Evolutionary conservation across 2,329 filamentous ascomycete genomes (phyloP).

Genomic region (Sclerotinia borealis): DNA sequence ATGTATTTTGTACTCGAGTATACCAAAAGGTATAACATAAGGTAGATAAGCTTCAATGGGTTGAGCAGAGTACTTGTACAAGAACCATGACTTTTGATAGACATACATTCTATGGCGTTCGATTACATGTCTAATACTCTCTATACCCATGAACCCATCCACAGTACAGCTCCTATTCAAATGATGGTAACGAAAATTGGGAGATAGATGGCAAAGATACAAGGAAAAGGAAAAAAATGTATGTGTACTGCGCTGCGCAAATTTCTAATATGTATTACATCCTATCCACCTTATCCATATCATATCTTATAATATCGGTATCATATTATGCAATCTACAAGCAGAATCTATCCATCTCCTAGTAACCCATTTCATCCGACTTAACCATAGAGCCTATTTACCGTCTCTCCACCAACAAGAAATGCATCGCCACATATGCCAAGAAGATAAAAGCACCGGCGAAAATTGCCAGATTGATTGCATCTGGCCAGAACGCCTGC

Average conservation of each 20-base stretch:
- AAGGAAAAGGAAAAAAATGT: not conserved
- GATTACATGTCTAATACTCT: no score
- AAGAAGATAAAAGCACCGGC: slow-evolving; percentile 77
- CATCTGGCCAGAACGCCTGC: slow-evolving; percentile 76
- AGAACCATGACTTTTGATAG: no score
- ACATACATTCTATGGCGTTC: no score
- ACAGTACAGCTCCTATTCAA: no score
- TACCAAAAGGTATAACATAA: no score
- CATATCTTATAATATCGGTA: no score
- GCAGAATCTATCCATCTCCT: not conserved
- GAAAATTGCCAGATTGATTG: slow-evolving; percentile 75
- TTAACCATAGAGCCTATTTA: slow-evolving; percentile 35
- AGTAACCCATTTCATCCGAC: not conserved
- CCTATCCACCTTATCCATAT: not conserved
- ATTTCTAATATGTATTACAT: slow-evolving; percentile 4
- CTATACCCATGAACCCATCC: no score
- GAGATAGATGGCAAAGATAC: no score
- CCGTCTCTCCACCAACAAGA: slow-evolving; percentile 84
- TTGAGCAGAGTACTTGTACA: no score
- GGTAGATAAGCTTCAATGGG: no score
- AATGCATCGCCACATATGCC: slow-evolving; percentile 88
- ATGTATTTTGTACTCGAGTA: no score
- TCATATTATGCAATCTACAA: not conserved
- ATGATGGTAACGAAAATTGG: no score
- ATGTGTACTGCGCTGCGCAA: not conserved